phyloP scores from a whole-genome alignment of 2,329 filamentous ascomycete genomes.

The Colletotrichum phormii region DNA sequence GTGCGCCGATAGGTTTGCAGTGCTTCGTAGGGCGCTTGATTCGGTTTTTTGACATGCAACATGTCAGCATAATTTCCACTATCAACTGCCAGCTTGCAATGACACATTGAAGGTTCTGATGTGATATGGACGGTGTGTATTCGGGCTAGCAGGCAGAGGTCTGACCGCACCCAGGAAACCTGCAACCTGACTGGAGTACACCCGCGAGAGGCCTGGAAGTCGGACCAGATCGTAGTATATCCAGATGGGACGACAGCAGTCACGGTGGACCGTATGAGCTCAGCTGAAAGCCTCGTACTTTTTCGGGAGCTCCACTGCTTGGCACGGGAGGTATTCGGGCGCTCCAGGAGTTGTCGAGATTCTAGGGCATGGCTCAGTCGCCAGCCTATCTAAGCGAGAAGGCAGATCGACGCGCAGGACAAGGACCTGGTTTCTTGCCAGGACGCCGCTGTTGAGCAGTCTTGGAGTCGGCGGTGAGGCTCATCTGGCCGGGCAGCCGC shows the following conservation, averaged over 20 bases:
- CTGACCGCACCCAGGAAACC: constrained; percentile 3
- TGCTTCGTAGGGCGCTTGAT: constrained; percentile 16
- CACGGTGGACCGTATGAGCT: background rate
- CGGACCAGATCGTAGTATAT: background rate
- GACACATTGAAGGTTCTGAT: constrained; percentile 15
- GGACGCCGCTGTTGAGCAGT: background rate
- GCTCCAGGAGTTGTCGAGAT: background rate
- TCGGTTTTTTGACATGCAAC: constrained; percentile 18
- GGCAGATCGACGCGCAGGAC: background rate
- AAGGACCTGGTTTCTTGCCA: background rate
- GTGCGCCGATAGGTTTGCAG: constrained; percentile 11
- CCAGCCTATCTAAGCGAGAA: background rate
- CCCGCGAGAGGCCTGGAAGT: background rate
- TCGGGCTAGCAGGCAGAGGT: constrained; percentile 8
- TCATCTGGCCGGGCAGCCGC: background rate
- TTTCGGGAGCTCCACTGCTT: background rate
- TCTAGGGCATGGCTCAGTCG: background rate
- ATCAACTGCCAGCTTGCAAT: constrained; percentile 10
- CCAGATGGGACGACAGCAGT: background rate
- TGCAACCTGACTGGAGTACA: constrained; percentile 3
- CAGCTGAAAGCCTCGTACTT: constrained; percentile 7
- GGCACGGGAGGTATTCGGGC: background rate
- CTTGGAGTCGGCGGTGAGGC: constrained; percentile 22
- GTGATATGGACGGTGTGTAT: constrained; percentile 8
- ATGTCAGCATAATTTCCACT: constrained; percentile 16